Evolutionary conservation across 2,329 filamentous ascomycete genomes (phyloP).

Genomic region (Epichloe elymi): DNA sequence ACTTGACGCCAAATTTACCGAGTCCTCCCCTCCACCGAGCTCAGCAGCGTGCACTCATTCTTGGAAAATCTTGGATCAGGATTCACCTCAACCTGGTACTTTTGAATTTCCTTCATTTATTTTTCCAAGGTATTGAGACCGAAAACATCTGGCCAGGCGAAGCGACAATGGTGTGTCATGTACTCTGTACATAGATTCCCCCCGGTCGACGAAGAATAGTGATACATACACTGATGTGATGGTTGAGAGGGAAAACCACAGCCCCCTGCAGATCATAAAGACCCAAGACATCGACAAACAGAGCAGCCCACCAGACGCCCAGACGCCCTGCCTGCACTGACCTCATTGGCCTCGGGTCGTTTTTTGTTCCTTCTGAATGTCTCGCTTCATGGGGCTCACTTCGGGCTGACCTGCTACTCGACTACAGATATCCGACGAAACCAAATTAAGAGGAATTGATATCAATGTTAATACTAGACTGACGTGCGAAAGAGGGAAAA

Average conservation of each 20-base stretch:
- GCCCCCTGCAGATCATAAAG: neutral
- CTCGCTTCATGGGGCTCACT: neutral
- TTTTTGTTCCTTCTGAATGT: neutral
- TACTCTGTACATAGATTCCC: neutral
- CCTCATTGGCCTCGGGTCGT: neutral
- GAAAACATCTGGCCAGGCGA: neutral
- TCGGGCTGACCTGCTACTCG: neutral
- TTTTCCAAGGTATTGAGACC: neutral
- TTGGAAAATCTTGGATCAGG: neutral
- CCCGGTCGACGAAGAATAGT: neutral
- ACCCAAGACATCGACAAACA: slow-evolving; percentile 1
- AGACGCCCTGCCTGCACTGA: neutral
- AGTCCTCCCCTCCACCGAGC: neutral
- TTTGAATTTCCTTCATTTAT: neutral
- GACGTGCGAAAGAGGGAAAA: no score
- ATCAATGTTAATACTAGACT: no score
- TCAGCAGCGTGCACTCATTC: neutral
- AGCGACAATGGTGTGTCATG: neutral
- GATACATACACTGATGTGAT: slow-evolving; percentile 1
- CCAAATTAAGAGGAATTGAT: neutral
- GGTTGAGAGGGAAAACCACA: neutral
- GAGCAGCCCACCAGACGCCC: neutral
- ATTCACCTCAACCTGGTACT: neutral
- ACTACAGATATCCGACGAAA: neutral
- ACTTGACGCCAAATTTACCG: neutral